Evolutionary conservation across 106 monocot species (phyloP).

Genomic region (Hemerocallis citrina): DNA sequence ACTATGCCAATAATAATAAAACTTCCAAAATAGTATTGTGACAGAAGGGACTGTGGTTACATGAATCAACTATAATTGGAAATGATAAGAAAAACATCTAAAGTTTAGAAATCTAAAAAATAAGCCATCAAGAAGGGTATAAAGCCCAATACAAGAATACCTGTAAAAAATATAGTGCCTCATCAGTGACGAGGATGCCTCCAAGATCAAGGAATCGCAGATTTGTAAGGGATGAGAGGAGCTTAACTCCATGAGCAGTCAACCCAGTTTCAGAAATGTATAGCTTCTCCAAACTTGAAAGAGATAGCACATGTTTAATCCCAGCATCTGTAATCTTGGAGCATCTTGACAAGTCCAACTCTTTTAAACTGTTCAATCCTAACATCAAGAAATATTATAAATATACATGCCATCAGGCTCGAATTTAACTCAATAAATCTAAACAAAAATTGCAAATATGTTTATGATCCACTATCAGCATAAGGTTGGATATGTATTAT

Average conservation of each 20-base stretch:
- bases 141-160: slow-evolving; percentile 15
- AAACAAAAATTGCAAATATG: background rate
- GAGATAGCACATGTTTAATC: slow-evolving; percentile 68
- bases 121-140: background rate
- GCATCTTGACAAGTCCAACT: slow-evolving; percentile 87
- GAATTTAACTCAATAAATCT: background rate
- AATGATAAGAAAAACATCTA: background rate
- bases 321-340: slow-evolving; percentile 70
- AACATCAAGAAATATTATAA: slow-evolving; percentile 1
- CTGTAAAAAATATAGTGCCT: slow-evolving; percentile 51
- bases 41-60: background rate
- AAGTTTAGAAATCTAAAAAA: too few species aligned
- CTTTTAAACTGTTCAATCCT: slow-evolving; percentile 77
- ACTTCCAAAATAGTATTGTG: background rate
- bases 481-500: too few species aligned
- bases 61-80: background rate
- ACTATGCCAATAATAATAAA: too few species aligned
- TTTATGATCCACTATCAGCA: background rate
- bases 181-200: slow-evolving; percentile 61
- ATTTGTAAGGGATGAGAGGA: slow-evolving; percentile 44
- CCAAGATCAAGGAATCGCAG: slow-evolving; percentile 67
- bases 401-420: background rate
- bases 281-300: slow-evolving; percentile 69
- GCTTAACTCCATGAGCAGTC: slow-evolving; percentile 48
- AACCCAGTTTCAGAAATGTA: slow-evolving; percentile 57